Percentiles rank a stretch among this genome's conserved stretches.
Conservation (phyloP, 2,329 filamentous ascomycete genomes). For the Neoarthrinium moseri region DNA sequence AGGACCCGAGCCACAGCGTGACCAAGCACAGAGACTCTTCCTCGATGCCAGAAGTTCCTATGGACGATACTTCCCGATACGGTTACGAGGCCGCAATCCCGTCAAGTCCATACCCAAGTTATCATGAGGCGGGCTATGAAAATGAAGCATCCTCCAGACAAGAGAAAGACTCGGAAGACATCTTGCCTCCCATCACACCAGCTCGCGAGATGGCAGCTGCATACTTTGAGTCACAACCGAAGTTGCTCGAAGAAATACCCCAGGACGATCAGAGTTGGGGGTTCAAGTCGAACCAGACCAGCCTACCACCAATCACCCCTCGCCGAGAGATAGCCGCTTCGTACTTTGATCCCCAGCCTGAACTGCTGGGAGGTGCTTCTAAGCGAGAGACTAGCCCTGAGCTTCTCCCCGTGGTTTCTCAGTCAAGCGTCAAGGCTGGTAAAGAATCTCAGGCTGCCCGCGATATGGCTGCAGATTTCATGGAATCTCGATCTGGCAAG, state of each 20-base stretch:
- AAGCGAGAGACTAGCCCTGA: constrained; percentile 1
- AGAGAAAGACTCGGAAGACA: background rate
- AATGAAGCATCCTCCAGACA: background rate
- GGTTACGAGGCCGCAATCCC: too few relatives aligned
- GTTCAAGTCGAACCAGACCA: background rate
- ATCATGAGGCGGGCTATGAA: constrained; percentile 18
- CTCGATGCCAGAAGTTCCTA: background rate
- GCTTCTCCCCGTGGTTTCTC: constrained; percentile 6
- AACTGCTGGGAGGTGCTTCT: background rate
- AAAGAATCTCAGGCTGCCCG: constrained; percentile 12
- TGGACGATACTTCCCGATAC: constrained; percentile 13
- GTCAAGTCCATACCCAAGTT: too few relatives aligned
- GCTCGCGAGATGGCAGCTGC: constrained; percentile 8
- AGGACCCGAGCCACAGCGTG: constrained; percentile 7
- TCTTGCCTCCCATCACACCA: background rate
- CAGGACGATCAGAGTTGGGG: background rate
- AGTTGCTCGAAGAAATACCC: background rate
- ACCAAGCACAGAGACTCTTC: background rate
- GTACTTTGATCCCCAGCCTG: constrained; percentile 14
- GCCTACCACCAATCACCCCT: constrained; percentile 14
- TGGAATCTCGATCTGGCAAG: constrained; percentile 15
- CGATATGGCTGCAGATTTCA: constrained; percentile 21
- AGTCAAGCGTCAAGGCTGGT: constrained; percentile 6
- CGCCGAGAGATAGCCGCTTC: constrained; percentile 15
- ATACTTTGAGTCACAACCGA: constrained; percentile 16